Base-by-base conservation (phyloP, 2,329 filamentous ascomycete genomes). In the Beauveria scarabaeidicola region DNA sequence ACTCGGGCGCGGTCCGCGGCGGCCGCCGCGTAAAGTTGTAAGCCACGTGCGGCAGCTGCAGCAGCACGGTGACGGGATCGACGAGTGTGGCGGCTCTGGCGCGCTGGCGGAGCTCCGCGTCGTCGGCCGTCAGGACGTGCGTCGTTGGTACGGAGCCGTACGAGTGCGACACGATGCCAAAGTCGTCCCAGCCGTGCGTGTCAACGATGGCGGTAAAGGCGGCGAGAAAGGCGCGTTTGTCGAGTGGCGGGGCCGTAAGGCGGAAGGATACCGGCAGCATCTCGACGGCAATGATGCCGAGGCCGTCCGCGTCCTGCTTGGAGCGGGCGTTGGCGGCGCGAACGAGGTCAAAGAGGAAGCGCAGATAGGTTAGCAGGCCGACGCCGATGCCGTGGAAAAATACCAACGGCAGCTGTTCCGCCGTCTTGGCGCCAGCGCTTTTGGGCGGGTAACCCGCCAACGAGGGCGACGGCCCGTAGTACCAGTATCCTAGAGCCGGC, bases 341-440 rank as follows among this genome's bases (percentile, higher is more conserved):
- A 62, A 78, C 75, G 43, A 89, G 70, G 53, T 80, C 77, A 38
- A 71, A 68, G 1, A 90, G 72, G 66, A 87, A 87, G 17, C 72
- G 69, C 13, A 78, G 73, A 64, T 89, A 88, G 0, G 85, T 80
- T 67, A 81, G 81, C 2, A 90, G 77, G 0, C 87, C 87, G 60
- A 90, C 77, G 46, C 87, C 86, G 52, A 89, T 88, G 17, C 87
- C 87, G 64, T 90, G 87, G 52, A 89, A 77, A 70, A 89, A 89
- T 4, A 90, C 70, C 8, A 90, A 71, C 0, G 87, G 87, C 0
- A 81, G 71, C 55, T 77, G 77, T 36, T 23, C 47, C 13, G 5
- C 13, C 32, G 32, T 36, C 32, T 6, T 15, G 1, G 32, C 5
- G 32, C 13, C 32, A 36, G 32, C 32, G 11, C 32, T 36, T 36